phyloP scores from a whole-genome alignment of 176 grass and related monocot species.

The Oryza officinalis region DNA sequence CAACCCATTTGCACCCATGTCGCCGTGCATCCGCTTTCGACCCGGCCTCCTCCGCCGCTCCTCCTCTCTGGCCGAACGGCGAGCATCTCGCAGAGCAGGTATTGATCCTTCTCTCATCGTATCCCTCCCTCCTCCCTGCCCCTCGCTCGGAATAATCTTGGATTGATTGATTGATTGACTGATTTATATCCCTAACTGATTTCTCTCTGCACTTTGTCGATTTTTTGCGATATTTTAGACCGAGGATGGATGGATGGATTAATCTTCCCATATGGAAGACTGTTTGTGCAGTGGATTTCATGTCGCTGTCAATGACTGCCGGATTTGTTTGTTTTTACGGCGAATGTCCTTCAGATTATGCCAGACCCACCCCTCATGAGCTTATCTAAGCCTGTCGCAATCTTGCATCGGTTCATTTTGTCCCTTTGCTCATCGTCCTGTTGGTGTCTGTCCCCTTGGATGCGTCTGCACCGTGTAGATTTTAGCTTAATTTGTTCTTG shows the following conservation, averaged over 20 bases:
- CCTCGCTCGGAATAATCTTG: no score
- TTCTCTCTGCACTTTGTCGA: background rate
- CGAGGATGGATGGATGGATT: background rate
- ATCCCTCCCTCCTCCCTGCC: no score
- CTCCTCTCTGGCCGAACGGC: no score
- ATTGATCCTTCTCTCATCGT: no score
- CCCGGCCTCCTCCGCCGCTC: no score
- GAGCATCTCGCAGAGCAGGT: no score
- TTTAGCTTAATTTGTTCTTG: slow-evolving; percentile 21
- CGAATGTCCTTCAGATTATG: background rate
- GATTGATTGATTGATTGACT: no score
- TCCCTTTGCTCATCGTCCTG: background rate
- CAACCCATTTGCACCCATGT: no score
- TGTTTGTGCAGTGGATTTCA: background rate
- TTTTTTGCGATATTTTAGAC: background rate
- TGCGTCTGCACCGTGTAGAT: slow-evolving; percentile 31
- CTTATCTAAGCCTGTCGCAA: background rate
- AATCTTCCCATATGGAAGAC: no score
- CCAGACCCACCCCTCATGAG: background rate
- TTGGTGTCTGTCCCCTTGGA: slow-evolving; percentile 3
- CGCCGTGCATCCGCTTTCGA: no score
- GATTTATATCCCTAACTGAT: no score
- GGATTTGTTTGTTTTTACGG: background rate
- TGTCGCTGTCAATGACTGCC: background rate
- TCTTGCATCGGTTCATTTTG: background rate